A percentile compares a stretch with the other conserved stretches of the same genome.
phyloP scores from a whole-genome alignment of 2,329 filamentous ascomycete genomes.

The Sporothrix protearum region DNA sequence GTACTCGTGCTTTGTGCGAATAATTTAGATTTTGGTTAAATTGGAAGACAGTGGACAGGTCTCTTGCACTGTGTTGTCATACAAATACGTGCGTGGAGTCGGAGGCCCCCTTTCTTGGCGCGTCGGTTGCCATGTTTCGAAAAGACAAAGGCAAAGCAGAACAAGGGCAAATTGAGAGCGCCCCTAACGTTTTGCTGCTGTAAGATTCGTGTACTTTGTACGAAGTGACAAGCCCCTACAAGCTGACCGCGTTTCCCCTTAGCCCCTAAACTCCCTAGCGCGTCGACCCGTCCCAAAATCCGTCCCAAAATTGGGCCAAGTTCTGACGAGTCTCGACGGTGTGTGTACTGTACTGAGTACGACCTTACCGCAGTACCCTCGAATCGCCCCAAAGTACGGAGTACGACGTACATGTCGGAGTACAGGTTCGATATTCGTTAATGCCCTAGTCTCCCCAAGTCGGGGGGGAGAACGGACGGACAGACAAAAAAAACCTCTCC shows the following conservation, averaged over 20 bases:
- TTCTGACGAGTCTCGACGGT: neutral
- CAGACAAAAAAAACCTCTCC: neutral
- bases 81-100: neutral
- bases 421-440: neutral
- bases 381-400: neutral
- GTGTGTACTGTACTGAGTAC: no score
- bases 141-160: neutral
- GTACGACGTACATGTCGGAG: no score
- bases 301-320: neutral
- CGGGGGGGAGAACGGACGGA: no score
- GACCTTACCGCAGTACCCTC: neutral
- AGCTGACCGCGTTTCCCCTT: neutral
- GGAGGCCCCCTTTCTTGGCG: neutral
- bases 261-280: slow-evolving; percentile 12
- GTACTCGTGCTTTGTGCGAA: no score
- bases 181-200: no score
- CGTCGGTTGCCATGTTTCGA: neutral
- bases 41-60: no score
- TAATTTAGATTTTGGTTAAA: no score
- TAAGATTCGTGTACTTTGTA: no score
- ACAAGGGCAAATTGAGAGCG: neutral
- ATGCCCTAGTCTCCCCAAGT: neutral
- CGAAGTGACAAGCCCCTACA: neutral
- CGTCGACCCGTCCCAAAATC: neutral
- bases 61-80: neutral